These are phyloP conservation scores for Debaryomyces maramus DNA, from an alignment of 805 yeast genomes.

Conservation along the genomic window DNA sequence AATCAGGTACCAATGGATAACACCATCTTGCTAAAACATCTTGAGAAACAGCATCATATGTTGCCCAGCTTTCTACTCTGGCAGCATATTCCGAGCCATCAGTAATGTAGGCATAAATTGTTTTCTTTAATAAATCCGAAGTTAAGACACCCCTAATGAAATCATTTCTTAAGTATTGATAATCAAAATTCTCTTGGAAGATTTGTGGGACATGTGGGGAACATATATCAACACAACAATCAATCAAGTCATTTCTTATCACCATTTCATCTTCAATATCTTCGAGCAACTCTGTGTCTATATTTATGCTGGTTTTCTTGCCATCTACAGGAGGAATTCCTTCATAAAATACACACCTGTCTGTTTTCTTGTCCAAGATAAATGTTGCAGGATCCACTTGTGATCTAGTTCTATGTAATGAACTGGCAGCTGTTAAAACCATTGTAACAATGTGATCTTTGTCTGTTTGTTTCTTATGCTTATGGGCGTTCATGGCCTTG, in stretches of 20 bases:
- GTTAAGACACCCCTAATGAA: slow-evolving; percentile 89
- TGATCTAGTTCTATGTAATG: slow-evolving; percentile 81
- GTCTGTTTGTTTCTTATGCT: slow-evolving; percentile 67
- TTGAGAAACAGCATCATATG: slow-evolving; percentile 87
- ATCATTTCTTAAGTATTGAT: slow-evolving; percentile 81
- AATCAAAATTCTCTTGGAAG: slow-evolving; percentile 95
- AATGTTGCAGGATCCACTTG: slow-evolving; percentile 81
- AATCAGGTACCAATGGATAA: slow-evolving; percentile 87
- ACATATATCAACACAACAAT: slow-evolving; percentile 95
- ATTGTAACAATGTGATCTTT: slow-evolving; percentile 92
- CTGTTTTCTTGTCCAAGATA: slow-evolving; percentile 69
- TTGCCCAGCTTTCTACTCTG: slow-evolving; percentile 92
- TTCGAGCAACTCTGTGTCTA: slow-evolving; percentile 83
- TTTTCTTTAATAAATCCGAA: slow-evolving; percentile 85
- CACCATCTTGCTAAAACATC: slow-evolving; percentile 91
- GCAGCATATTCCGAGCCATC: slow-evolving; percentile 80
- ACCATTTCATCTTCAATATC: slow-evolving; percentile 69
- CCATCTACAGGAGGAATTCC: slow-evolving; percentile 59
- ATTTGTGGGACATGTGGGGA: slow-evolving; percentile 92
- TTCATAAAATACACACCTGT: slow-evolving; percentile 83
- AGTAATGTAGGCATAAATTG: slow-evolving; percentile 84
- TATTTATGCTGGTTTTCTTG: slow-evolving; percentile 44
- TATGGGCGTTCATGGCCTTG: slow-evolving; percentile 72
- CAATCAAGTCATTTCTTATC: slow-evolving; percentile 89
- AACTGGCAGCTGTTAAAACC: slow-evolving; percentile 84